Percentiles rank a stretch among this genome's conserved stretches.
These are phyloP conservation scores for Yamadazyma buinensis DNA, from an alignment of 1,139 yeast species.

Conservation along the genomic window DNA sequence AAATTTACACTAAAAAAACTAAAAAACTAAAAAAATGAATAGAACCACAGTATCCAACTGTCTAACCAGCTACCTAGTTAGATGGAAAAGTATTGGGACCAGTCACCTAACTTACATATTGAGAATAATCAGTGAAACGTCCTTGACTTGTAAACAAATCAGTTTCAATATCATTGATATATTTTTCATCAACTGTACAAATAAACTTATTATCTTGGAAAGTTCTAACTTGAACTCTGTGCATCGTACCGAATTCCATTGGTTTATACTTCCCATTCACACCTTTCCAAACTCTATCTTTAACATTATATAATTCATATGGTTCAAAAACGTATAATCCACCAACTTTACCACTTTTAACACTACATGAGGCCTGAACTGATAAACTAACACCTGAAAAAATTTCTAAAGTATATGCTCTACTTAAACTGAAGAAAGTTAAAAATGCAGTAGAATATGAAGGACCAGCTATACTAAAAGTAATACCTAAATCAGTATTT, in stretches of 20 bases:
- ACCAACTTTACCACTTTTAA: conserved; percentile 11
- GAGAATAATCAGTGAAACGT: neutral
- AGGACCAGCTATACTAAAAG: conserved; percentile 1
- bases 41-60: too few relatives aligned
- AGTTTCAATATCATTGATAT: conserved; percentile 6
- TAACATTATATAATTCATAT: conserved; percentile 3
- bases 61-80: too few relatives aligned
- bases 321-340: conserved; percentile 12
- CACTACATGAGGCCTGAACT: conserved; percentile 4
- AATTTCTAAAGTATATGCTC: conserved; percentile 1
- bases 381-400: neutral
- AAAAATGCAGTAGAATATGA: conserved; percentile 1
- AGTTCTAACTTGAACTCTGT: conserved; percentile 7
- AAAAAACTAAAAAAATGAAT: too few relatives aligned
- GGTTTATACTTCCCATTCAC: conserved; percentile 6
- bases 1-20: too few relatives aligned
- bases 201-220: conserved; percentile 11
- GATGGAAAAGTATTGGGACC: too few relatives aligned
- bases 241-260: conserved; percentile 5
- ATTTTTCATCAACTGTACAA: conserved; percentile 11
- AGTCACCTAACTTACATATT: neutral
- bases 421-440: conserved; percentile 2
- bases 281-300: conserved; percentile 10
- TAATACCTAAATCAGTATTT: conserved; percentile 3
- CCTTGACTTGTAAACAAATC: neutral